Conservation (phyloP, 768 basidiomycete species). For the Lactarius pseudohatsudake region DNA sequence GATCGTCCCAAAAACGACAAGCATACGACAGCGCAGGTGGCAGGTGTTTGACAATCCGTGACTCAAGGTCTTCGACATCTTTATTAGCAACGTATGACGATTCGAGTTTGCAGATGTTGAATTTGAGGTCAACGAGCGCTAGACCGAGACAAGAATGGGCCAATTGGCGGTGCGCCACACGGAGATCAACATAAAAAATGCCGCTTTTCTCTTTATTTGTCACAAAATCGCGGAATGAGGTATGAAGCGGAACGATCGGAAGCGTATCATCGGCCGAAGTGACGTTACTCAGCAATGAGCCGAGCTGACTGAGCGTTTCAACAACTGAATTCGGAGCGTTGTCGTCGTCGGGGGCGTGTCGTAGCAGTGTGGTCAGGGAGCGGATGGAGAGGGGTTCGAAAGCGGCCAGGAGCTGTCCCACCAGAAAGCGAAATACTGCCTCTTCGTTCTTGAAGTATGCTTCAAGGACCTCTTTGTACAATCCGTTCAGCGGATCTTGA, state of each 20-base stretch:
- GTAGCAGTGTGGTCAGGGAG: neutral
- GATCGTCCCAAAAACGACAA: constrained; percentile 1
- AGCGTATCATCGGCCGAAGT: neutral
- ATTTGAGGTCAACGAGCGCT: neutral
- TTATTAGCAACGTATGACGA: neutral
- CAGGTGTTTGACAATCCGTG: neutral
- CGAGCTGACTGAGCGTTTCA: neutral
- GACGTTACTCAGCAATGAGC: constrained; percentile 8
- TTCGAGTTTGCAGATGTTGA: constrained; percentile 8
- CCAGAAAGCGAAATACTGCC: neutral
- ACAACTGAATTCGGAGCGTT: neutral
- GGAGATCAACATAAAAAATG: neutral
- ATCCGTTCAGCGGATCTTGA: neutral
- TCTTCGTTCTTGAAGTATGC: neutral
- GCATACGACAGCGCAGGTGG: neutral
- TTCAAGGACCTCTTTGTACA: neutral
- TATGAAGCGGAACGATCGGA: neutral
- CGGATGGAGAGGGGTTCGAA: constrained; percentile 7
- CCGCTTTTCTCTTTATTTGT: neutral
- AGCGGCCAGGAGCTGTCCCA: constrained; percentile 5
- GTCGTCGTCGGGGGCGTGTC: neutral
- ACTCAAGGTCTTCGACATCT: neutral
- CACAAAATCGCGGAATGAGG: constrained; percentile 2
- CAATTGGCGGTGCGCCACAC: neutral
- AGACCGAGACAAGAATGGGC: neutral